Percentiles rank a stretch among this genome's conserved stretches.
Evolutionary conservation across 768 basidiomycete genomes (phyloP).

Genomic region (Infundibulicybe gibba): DNA sequence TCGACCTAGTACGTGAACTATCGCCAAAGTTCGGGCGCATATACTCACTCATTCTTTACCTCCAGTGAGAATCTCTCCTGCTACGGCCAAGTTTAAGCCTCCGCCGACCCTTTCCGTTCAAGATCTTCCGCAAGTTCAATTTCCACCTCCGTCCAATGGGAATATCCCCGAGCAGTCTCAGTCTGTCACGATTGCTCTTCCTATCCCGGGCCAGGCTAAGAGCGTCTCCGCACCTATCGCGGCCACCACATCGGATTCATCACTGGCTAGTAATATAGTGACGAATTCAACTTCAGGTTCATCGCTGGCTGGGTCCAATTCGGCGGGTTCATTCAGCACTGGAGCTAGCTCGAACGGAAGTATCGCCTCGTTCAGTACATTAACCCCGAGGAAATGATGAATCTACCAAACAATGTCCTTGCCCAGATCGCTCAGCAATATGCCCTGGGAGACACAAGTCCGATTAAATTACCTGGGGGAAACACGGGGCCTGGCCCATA

Average conservation of each 20-base stretch:
- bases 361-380: conserved; percentile 44
- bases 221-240: conserved; percentile 75
- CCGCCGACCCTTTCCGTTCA: conserved; percentile 35
- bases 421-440: conserved; percentile 49
- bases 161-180: conserved; percentile 29
- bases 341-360: conserved; percentile 47
- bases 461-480: conserved; percentile 18
- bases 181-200: conserved; percentile 42
- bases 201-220: conserved; percentile 43
- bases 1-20: conserved; percentile 66
- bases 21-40: conserved; percentile 15
- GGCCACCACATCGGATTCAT: conserved; percentile 33
- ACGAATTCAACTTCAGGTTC: conserved; percentile 42
- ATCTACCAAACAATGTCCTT: conserved; percentile 39
- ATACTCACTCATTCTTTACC: conserved; percentile 19
- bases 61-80: conserved; percentile 86
- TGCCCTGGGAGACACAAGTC: conserved; percentile 28
- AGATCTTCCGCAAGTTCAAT: conserved; percentile 45
- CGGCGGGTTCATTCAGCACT: conserved; percentile 50
- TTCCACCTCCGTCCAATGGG: conserved; percentile 25
- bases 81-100: conserved; percentile 83
- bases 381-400: conserved; percentile 54
- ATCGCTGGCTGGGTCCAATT: conserved; percentile 48
- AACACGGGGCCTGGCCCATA: conserved; percentile 35
- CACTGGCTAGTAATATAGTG: conserved; percentile 31